Conservation (phyloP, 2,329 filamentous ascomycete species). For the Metarhizium anisopliae region DNA sequence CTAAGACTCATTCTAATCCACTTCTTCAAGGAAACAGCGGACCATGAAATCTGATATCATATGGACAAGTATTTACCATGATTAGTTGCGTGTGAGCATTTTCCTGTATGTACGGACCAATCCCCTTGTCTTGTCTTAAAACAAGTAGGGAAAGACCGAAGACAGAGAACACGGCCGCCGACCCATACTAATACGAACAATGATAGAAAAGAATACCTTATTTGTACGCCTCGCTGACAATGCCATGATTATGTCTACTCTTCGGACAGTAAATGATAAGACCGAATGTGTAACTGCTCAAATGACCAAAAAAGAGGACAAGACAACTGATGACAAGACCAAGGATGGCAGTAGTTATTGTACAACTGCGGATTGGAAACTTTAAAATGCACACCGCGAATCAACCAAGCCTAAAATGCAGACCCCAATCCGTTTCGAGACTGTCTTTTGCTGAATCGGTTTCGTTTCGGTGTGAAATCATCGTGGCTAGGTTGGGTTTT, state of each 20-base stretch:
- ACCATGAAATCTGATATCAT: neutral
- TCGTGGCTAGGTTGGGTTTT: constrained; percentile 50
- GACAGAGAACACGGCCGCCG: neutral
- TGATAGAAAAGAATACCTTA: constrained; percentile 17
- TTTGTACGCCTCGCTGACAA: constrained; percentile 25
- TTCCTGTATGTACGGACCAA: neutral
- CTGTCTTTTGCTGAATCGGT: constrained; percentile 82
- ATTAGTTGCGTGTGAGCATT: neutral
- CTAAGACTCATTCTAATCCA: neutral
- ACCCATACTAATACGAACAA: neutral
- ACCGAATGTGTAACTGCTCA: neutral
- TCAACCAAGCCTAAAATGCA: constrained; percentile 50
- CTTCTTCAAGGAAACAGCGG: neutral
- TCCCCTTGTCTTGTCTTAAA: neutral
- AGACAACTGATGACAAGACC: neutral
- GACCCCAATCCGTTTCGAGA: constrained; percentile 90
- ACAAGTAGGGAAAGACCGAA: neutral
- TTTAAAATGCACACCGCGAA: neutral
- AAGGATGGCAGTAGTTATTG: neutral
- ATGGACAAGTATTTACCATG: neutral
- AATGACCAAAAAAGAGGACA: constrained; percentile 58
- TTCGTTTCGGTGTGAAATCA: constrained; percentile 43
- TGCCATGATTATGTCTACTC: constrained; percentile 16
- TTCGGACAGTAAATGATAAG: neutral
- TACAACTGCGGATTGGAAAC: neutral